Evolutionary conservation across 768 basidiomycete species (phyloP), one percentile per base, ranked within the genome.

Genomic region (Phallus indusiatus): DNA sequence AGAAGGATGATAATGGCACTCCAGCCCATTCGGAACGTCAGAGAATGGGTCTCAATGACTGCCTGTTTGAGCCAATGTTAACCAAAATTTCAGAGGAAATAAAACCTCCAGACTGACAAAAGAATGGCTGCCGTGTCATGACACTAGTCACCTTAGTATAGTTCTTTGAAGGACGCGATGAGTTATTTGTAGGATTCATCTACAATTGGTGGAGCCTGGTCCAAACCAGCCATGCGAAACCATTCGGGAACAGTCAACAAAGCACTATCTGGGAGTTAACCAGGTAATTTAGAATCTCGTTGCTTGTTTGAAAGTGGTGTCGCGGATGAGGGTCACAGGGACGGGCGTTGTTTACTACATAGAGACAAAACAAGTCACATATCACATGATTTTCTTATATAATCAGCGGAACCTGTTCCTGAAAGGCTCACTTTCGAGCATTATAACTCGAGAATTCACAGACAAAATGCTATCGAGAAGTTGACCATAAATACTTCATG

Each of bases 1-100:
- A 95, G 79, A 61, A 96, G 67, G 67, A 97, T 77, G 71, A 96
- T 81, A 16, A 95, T 69, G 90, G 93, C 95, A 37, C 89, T 93
- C 85, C 85, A 94, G 22, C 94, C 92, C 64, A 94, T 79, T 66
- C 81, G 73, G 73, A 98, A 81, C 18, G 96, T 91, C 37, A 96
- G 68, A 72, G 94, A 91, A 70, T 94, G 90, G 2, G 92, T 80
- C 20, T 83, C 75, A 60, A 91, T 75, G 20, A 95, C 88, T 61
- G 91, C 88, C 90, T 92, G 59, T 42, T 42, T n/a, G 42, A 42
- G 42, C 24, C 52, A 28, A 20, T 62, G 60, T 56, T 46, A 51
- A 6, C 18, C 18, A n/a, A 42, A 46, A 47, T 34, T 20, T 11
- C 42, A 22, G 47, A 34, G 3, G 54, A n/a, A 63, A 60, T 53